Evolutionary conservation across 2,329 filamentous ascomycete genomes (phyloP).

Genomic region (Colletotrichum chrysophilum): DNA sequence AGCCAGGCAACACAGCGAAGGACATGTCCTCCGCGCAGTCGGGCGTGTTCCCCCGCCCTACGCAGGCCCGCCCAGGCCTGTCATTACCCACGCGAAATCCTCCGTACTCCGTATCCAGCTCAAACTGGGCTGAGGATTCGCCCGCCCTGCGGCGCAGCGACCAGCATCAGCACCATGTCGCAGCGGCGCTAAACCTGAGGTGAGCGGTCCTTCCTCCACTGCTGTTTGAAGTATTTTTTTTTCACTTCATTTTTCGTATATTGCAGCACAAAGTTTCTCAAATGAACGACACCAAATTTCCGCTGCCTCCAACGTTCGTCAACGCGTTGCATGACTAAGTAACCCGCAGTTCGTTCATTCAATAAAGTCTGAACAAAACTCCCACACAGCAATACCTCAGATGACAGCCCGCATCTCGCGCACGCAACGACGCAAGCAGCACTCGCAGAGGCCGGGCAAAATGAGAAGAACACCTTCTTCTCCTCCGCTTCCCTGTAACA

Average conservation of each 20-base stretch:
- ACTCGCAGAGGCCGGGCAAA: neutral
- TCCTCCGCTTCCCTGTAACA: neutral
- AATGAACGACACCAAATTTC: neutral
- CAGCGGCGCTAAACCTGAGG: neutral
- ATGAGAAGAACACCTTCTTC: neutral
- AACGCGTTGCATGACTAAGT: neutral
- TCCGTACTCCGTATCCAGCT: neutral
- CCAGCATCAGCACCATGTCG: neutral
- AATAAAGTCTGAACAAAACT: neutral
- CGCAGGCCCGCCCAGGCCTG: neutral
- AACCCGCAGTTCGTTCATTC: neutral
- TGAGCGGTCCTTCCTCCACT: neutral
- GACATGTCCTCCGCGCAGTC: neutral
- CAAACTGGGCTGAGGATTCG: neutral
- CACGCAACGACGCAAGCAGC: neutral
- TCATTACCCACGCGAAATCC: neutral
- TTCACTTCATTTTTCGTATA: neutral
- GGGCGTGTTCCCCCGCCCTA: neutral
- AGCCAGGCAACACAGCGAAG: neutral
- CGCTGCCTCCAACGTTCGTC: neutral
- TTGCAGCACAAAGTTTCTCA: neutral
- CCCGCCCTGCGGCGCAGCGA: neutral
- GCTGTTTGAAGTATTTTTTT: neutral
- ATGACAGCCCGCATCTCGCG: neutral
- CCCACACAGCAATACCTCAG: neutral